These are phyloP conservation scores for Verticillium alfalfae DNA, from an alignment of 2,329 filamentous ascomycete species.

Conservation along the genomic window DNA sequence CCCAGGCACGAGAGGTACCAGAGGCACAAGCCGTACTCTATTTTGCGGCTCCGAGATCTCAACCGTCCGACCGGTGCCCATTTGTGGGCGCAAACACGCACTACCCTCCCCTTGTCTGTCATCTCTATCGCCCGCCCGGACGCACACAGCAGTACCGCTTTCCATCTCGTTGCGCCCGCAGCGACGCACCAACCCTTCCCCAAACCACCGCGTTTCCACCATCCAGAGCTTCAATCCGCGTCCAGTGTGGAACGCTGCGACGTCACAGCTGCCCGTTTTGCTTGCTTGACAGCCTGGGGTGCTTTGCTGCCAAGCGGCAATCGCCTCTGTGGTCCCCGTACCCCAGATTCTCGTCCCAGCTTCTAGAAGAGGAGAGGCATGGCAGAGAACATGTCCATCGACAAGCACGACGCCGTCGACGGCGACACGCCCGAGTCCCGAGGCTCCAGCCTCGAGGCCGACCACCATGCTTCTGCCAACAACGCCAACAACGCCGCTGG, in stretches of 20 bases:
- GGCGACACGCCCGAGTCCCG: constrained; percentile 58
- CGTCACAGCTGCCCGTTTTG: constrained; percentile 29
- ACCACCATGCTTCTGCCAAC: constrained; percentile 21
- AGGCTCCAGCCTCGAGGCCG: constrained; percentile 55
- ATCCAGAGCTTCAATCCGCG: constrained; percentile 13
- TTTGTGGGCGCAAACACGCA: constrained; percentile 12
- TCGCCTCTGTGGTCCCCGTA: constrained; percentile 1
- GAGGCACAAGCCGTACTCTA: constrained; percentile 14
- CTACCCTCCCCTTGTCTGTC: constrained; percentile 18
- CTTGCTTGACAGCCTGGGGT: constrained; percentile 9
- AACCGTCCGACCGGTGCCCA: constrained; percentile 9
- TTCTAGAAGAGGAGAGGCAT: constrained; percentile 29
- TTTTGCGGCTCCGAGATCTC: constrained; percentile 23
- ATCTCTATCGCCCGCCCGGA: constrained; percentile 9
- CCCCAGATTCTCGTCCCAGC: constrained; percentile 20
- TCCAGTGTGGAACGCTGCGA: constrained; percentile 17
- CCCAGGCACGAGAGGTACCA: neutral
- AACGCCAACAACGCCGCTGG: constrained; percentile 21
- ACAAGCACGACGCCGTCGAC: constrained; percentile 51
- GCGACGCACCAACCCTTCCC: constrained; percentile 26
- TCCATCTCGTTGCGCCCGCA: constrained; percentile 23
- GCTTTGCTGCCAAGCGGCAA: constrained; percentile 5
- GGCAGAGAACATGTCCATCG: constrained; percentile 64
- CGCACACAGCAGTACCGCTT: neutral
- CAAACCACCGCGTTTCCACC: constrained; percentile 22